phyloP scores from a whole-genome alignment of 2,329 filamentous ascomycete species.

The Fusarium acutatum region DNA sequence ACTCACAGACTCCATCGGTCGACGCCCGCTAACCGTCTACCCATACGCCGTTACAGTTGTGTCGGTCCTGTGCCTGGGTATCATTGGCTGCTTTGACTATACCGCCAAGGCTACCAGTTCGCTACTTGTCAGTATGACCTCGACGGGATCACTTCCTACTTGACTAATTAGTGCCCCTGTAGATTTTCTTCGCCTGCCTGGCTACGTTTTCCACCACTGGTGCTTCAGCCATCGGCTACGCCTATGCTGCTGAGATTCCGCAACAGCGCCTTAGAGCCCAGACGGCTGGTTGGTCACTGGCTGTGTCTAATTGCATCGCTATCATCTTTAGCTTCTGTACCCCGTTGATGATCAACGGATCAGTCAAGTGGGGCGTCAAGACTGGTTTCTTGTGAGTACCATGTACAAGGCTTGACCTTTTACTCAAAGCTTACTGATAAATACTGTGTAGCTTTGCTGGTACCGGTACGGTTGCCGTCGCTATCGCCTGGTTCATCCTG shows the following conservation, averaged over 20 bases:
- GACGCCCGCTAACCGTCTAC: not conserved
- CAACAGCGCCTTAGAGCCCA: not conserved
- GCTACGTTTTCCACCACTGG: not conserved
- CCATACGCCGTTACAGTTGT: not conserved
- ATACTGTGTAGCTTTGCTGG: not conserved
- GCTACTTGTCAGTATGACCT: not conserved
- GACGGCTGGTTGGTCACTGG: not conserved
- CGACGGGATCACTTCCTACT: not conserved
- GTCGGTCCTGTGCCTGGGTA: not conserved
- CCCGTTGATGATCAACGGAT: not conserved
- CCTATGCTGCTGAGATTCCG: not conserved
- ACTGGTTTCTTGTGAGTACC: not conserved
- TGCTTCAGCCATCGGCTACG: not conserved
- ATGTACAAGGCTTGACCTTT: accelerated
- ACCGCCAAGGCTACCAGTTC: not conserved
- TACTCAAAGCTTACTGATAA: not conserved
- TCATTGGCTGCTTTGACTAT: not conserved
- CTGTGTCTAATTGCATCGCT: not conserved
- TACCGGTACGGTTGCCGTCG: not conserved
- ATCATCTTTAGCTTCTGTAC: not conserved
- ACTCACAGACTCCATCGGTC: not conserved
- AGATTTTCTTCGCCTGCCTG: not conserved
- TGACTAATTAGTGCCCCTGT: accelerated
- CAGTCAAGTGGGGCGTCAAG: not conserved
- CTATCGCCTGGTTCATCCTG: not conserved